phyloP scores from a whole-genome alignment of 2,329 filamentous ascomycete species.

The Microdochium trichocladiopsis region DNA sequence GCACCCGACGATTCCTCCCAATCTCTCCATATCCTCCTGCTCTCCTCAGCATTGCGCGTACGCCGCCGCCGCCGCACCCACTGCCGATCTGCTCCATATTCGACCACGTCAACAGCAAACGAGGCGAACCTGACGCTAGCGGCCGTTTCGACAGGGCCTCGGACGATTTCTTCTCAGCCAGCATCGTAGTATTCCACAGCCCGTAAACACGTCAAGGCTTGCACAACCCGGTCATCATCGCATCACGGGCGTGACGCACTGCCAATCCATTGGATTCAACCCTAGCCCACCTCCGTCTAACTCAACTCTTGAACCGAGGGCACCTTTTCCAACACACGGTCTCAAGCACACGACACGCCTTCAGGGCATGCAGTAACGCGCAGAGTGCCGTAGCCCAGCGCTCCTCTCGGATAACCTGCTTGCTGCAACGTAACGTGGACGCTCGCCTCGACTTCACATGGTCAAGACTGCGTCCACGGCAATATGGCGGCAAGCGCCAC shows the following conservation, averaged over 20 bases:
- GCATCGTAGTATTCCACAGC: neutral
- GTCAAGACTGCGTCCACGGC: neutral
- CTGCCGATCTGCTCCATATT: neutral
- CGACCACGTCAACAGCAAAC: neutral
- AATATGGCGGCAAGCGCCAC: conserved; percentile 4
- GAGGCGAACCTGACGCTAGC: neutral
- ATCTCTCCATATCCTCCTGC: neutral
- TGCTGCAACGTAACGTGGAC: neutral
- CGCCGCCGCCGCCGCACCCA: too few species aligned
- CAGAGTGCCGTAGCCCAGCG: neutral
- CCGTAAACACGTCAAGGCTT: neutral
- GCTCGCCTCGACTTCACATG: neutral
- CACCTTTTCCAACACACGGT: neutral
- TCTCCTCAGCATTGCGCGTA: neutral
- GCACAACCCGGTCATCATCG: neutral
- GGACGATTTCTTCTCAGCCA: neutral
- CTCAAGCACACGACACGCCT: neutral
- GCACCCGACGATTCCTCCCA: too few species aligned
- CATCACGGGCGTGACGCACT: neutral
- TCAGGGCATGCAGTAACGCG: neutral
- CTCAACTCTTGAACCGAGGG: neutral
- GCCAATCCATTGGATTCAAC: neutral
- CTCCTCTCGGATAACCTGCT: neutral
- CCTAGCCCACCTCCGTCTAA: neutral
- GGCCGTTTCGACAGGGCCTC: neutral